Evolutionary conservation across 73 alveolate species (phyloP).

Genomic region (Paramecium caudatum): DNA sequence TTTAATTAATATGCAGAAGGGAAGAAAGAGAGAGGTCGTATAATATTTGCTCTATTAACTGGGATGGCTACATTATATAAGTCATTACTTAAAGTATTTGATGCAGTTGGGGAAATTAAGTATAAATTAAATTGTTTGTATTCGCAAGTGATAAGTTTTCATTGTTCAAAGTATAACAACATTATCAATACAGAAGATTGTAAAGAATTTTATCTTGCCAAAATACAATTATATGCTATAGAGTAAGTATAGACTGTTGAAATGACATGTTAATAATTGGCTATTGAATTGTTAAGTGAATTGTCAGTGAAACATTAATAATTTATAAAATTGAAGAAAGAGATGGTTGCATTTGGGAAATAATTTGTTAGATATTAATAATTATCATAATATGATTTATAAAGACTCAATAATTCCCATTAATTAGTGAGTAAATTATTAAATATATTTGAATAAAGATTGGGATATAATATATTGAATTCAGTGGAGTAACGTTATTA

Average conservation of each 20-base stretch:
- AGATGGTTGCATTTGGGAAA: not conserved
- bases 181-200: conserved; percentile 61
- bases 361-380: not conserved
- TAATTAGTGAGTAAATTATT: not conserved
- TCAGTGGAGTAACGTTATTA: not conserved
- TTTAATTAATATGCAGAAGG: conserved; percentile 13
- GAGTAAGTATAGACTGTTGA: conserved; percentile 45
- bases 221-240: conserved; percentile 44
- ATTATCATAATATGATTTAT: conserved; percentile 36
- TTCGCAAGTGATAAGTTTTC: conserved; percentile 54
- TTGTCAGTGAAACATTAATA: not conserved
- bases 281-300: not conserved
- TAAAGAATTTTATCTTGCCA: conserved; percentile 59
- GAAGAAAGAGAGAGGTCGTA: conserved; percentile 53
- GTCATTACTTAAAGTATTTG: not conserved
- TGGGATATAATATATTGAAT: conserved; percentile 49
- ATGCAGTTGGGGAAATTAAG: conserved; percentile 29
- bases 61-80: not conserved
- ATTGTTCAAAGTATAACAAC: conserved; percentile 46
- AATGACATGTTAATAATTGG: not conserved
- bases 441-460: not conserved
- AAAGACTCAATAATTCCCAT: conserved; percentile 14
- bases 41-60: not conserved
- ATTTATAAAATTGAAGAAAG: not conserved
- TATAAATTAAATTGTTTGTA: conserved; percentile 59